These are phyloP conservation scores for Tilletia indica DNA, from an alignment of 1,284 basidiomycete species.

Conservation along the genomic window DNA sequence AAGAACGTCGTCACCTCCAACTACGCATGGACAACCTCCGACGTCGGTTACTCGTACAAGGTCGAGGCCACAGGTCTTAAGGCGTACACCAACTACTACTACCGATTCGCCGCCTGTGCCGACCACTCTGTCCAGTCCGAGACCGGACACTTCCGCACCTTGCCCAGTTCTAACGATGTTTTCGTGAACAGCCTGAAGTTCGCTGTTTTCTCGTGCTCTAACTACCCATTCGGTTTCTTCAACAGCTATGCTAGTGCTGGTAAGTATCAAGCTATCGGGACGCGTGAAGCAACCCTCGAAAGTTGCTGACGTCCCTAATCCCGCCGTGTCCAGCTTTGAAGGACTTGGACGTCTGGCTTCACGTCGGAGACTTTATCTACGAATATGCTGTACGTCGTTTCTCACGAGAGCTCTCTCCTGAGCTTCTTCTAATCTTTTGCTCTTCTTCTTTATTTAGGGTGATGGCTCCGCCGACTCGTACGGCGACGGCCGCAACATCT, in stretches of 20 bases:
- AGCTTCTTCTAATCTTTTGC: background rate
- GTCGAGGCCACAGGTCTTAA: constrained; percentile 64
- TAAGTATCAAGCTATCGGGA: constrained; percentile 6
- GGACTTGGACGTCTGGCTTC: constrained; percentile 65
- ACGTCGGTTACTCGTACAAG: constrained; percentile 66
- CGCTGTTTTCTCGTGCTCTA: constrained; percentile 67
- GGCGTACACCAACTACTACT: constrained; percentile 66
- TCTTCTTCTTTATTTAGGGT: constrained; percentile 23
- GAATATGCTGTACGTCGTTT: constrained; percentile 29
- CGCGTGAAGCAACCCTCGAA: too few relatives aligned
- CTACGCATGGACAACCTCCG: constrained; percentile 65
- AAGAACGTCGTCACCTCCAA: constrained; percentile 60
- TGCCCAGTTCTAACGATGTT: constrained; percentile 37
- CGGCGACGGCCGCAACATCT: constrained; percentile 53
- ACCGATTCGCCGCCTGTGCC: constrained; percentile 64
- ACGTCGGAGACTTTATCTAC: constrained; percentile 66
- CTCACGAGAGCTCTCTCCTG: constrained; percentile 20
- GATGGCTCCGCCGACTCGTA: constrained; percentile 41
- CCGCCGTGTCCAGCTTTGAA: constrained; percentile 40
- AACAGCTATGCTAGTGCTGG: constrained; percentile 69
- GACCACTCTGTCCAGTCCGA: constrained; percentile 51
- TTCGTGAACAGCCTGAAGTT: constrained; percentile 61
- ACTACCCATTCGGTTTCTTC: constrained; percentile 65
- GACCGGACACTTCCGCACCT: constrained; percentile 61
- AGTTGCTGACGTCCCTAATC: too few relatives aligned